Conservation (phyloP, 106 monocot species). For the Acanthochlamys bracteata region DNA sequence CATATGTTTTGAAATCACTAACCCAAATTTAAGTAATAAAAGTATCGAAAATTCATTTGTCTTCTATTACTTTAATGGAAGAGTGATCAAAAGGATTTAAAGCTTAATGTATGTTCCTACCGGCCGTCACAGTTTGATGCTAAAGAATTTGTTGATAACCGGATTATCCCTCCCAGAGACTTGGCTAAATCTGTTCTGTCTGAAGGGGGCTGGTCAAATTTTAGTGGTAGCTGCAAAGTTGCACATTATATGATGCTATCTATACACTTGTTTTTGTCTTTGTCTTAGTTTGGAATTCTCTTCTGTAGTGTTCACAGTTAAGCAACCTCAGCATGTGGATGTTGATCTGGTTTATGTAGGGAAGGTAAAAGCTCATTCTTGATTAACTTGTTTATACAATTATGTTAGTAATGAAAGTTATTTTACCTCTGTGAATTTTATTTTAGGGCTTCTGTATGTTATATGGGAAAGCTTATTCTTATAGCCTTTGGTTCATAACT, state of each 20-base stretch:
- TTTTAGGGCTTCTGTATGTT: no score
- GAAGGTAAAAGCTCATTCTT: constrained; percentile 33
- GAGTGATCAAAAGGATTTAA: neutral
- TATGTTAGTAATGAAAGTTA: neutral
- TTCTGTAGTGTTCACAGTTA: constrained; percentile 54
- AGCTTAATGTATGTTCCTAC: constrained; percentile 7
- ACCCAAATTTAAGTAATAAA: no score
- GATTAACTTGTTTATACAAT: neutral
- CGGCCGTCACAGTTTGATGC: constrained; percentile 33
- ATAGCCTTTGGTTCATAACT: no score
- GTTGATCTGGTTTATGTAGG: constrained; percentile 80
- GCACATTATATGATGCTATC: neutral
- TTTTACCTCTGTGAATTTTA: neutral
- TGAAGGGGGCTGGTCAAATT: constrained; percentile 90
- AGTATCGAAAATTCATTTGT: neutral
- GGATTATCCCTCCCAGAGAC: constrained; percentile 49
- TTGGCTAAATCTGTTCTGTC: constrained; percentile 64
- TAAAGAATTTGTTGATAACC: constrained; percentile 61
- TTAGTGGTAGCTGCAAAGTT: constrained; percentile 41
- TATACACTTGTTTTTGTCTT: neutral
- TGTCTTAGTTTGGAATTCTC: neutral
- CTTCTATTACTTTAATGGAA: neutral
- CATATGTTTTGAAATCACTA: no score
- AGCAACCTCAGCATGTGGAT: constrained; percentile 39
- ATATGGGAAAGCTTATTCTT: no score